Base-by-base conservation (phyloP, 768 basidiomycete species). In the Mycena vitilis region DNA sequence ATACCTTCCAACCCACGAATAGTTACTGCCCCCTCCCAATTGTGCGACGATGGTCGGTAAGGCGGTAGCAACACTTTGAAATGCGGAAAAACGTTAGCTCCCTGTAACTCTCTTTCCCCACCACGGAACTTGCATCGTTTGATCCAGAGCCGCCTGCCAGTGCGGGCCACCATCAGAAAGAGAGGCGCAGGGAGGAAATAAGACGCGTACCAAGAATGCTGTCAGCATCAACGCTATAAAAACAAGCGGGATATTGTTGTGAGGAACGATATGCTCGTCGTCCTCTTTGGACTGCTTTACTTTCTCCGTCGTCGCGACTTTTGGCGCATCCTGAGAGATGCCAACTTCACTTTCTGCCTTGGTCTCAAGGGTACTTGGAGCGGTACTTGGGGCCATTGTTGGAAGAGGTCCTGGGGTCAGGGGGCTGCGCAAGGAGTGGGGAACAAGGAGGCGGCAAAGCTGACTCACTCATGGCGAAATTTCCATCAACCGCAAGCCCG, bases 1-100 rank as follows among this genome's bases (percentile, higher is more conserved):
- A 8, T 54, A 88, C 91, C 85, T 89, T 61, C 89, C 90, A 44
- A 93, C 89, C 92, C 92, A 93, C 56, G 89, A 87, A 64, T 93
- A 93, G 48, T 81, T 81, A 18, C 78, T 83, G 5, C 88, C 89
- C 30, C 88, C 91, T 54, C 89, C 87, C 0, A 93, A 83, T 23
- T 90, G 75, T 18, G 74, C 77, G 15, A 91, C 89, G 47, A 94
- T 93, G 0, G 91, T 92, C 2, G 92, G 91, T 37, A 93, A 78
- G 22, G 92, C 91, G 9, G 91, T 92, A 15, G 91, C 87, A 12
- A 92, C 87, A 65, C 90, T 89, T 47, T 9, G 1, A 30, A 58
- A 25, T 53, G 37, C 30, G 20, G 11, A 36, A n/a, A 34, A 36
- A 4, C 34, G 34, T 63, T 45, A 69, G 23, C 12, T 22, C 40